Evolutionary conservation across 768 basidiomycete species (phyloP).

Genomic region (Tephrocybe rancida): DNA sequence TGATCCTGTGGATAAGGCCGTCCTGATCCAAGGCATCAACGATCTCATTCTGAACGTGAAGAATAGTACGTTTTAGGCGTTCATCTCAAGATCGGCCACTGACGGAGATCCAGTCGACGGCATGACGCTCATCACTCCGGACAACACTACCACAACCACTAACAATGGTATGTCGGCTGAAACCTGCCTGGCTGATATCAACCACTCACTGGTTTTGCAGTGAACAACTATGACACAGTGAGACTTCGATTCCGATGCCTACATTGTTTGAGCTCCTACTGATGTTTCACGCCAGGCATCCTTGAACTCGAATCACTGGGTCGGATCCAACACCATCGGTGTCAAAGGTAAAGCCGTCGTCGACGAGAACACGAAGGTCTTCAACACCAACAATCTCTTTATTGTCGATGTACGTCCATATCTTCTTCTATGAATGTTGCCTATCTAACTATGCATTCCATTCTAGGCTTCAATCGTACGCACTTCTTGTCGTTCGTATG

Average conservation of each 20-base stretch:
- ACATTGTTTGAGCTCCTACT: background rate
- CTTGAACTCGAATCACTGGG: conserved; percentile 68
- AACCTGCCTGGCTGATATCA: background rate
- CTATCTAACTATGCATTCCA: background rate
- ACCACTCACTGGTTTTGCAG: conserved; percentile 20
- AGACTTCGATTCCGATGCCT: background rate
- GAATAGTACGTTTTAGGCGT: conserved; percentile 34
- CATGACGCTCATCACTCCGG: conserved; percentile 60
- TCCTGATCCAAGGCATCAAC: conserved; percentile 51
- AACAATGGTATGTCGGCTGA: conserved; percentile 43
- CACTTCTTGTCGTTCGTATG: background rate
- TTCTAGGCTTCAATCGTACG: conserved; percentile 37
- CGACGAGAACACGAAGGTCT: conserved; percentile 59
- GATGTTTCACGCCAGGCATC: conserved; percentile 25
- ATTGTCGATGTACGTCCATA: conserved; percentile 49
- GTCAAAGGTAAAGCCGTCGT: conserved; percentile 44
- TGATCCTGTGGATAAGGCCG: conserved; percentile 56
- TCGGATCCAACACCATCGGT: conserved; percentile 55
- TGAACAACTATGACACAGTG: conserved; percentile 39
- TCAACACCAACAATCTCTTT: conserved; percentile 51
- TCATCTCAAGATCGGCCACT: conserved; percentile 1
- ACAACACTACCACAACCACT: conserved; percentile 55
- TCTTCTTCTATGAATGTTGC: background rate
- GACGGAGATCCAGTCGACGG: conserved; percentile 39
- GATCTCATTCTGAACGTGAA: conserved; percentile 46